Base-by-base conservation (phyloP, 2,329 filamentous ascomycete genomes). In the Aureobasidium lini region DNA sequence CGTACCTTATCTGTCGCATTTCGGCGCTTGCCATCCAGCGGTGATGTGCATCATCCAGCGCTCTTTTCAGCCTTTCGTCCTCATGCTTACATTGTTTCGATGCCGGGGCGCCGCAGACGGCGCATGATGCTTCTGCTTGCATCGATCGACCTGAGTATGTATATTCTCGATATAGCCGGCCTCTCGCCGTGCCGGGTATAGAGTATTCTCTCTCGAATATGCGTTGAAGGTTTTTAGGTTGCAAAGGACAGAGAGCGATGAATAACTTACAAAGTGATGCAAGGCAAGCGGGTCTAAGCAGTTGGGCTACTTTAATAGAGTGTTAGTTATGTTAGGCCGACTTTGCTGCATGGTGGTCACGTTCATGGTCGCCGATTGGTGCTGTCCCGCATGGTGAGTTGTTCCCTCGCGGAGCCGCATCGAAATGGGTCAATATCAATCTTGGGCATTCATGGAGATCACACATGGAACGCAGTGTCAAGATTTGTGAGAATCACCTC, bases 41-140 rank as follows among this genome's bases (percentile, higher is more conserved):
- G 18, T 66, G 62, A 61, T 65, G 59, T 1, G 70, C 70, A 59
- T 72, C 69, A 15, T 68, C 64, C 7, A 72, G 57, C 4, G 70
- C 70, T 46, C 68, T 49, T 57, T 69, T 64, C 16, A 72, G 60
- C 28, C 67, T 65, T 52, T 71, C 63, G 18, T 68, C 66, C 57
- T 72, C 70, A 49, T 72, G 70, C 10, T 66, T 66, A 47, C 70
- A 72, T 50, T 71, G 69, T 0, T 67, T 67, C 18, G 64, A 66
- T 15, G 67, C 63, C 28, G 68, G 66, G 7, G 67, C 67, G 49
- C 68, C 69, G 61, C 70, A 72, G 54, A 72, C 70, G 50, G 70
- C 70, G 60, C 70, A 76, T 62, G 64, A 66, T 39, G 70, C 67
- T 58, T 69, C 67, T 29, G 68, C 43, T 40, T 57, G 54, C 54